A percentile compares a stretch with the other conserved stretches of the same genome.
Evolutionary conservation across 2,329 filamentous ascomycete species (phyloP).

Genomic region (Calonectria pteridis): DNA sequence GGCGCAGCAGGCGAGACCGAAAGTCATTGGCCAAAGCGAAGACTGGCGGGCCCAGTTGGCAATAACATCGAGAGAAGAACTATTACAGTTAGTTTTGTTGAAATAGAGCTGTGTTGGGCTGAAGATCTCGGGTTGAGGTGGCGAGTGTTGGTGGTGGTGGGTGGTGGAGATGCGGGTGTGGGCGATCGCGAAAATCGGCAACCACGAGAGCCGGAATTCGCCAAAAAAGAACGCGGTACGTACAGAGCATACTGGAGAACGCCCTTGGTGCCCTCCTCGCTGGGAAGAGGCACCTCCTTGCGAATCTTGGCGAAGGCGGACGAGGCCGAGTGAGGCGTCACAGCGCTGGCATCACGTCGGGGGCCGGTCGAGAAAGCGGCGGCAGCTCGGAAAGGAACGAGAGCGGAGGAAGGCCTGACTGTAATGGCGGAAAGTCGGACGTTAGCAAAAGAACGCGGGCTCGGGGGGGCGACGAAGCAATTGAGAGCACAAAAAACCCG

Average conservation of each 20-base stretch:
- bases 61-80: slow-evolving; percentile 82
- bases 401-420: slow-evolving; percentile 75
- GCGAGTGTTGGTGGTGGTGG: neutral
- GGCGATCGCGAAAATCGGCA: neutral
- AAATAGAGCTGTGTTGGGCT: neutral
- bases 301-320: slow-evolving; percentile 67
- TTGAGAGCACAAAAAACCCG: slow-evolving; percentile 38
- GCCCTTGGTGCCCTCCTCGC: slow-evolving; percentile 84
- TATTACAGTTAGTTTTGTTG: slow-evolving; percentile 48
- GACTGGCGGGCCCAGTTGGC: slow-evolving; percentile 88
- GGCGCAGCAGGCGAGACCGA: slow-evolving; percentile 89
- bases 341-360: slow-evolving; percentile 71
- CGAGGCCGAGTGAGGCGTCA: slow-evolving; percentile 66
- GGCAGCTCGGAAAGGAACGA: slow-evolving; percentile 73
- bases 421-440: slow-evolving; percentile 24
- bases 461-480: neutral
- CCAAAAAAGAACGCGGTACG: slow-evolving; percentile 51
- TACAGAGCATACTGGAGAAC: slow-evolving; percentile 89
- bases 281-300: slow-evolving; percentile 81
- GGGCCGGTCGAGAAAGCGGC: slow-evolving; percentile 76
- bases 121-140: neutral
- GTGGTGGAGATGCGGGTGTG: neutral
- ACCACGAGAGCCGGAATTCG: neutral
- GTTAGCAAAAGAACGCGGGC: slow-evolving; percentile 22
- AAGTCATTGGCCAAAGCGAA: slow-evolving; percentile 90